Percentiles rank a stretch among this genome's conserved stretches.
phyloP scores from a whole-genome alignment of 2,329 filamentous ascomycete species.

The Trichoderma harzianum region DNA sequence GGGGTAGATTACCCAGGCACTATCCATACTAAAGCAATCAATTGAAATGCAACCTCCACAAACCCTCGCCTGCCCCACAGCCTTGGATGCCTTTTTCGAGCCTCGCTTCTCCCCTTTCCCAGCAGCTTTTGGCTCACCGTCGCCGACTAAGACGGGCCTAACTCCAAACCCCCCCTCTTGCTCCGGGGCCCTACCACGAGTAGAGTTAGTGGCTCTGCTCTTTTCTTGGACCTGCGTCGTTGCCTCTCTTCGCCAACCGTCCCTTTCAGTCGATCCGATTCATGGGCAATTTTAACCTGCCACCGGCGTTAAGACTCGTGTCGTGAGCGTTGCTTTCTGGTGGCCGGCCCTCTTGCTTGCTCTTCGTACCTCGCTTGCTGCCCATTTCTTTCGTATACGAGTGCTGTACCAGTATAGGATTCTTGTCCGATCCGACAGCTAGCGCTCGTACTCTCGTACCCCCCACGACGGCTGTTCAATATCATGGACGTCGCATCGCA shows the following conservation, averaged over 20 bases:
- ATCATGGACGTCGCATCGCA: constrained; percentile 26
- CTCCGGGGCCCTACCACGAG: constrained; percentile 4
- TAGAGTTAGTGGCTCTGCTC: not conserved
- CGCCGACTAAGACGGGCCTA: not conserved
- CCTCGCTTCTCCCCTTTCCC: constrained; percentile 18
- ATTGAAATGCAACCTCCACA: constrained; percentile 3
- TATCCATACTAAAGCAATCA: not conserved
- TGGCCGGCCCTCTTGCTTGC: not conserved
- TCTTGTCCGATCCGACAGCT: not conserved
- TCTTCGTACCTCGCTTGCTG: not conserved
- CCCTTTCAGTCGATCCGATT: constrained; percentile 16
- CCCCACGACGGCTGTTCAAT: constrained; percentile 16
- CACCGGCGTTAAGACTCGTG: constrained; percentile 19
- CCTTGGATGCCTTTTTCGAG: not conserved
- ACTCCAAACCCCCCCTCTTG: constrained; percentile 1
- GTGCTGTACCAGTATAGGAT: too few relatives aligned
- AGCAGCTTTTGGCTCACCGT: not conserved
- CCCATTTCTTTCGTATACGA: too few relatives aligned
- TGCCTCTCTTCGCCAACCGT: constrained; percentile 1
- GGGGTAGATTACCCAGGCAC: not conserved
- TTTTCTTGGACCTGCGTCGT: constrained; percentile 2
- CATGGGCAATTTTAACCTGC: constrained; percentile 18
- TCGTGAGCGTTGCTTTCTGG: constrained; percentile 11
- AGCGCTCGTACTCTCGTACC: constrained; percentile 13
- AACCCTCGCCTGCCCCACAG: constrained; percentile 10